Evolutionary conservation across 2,329 filamentous ascomycete species (phyloP), one percentile per base, ranked within the genome.

Genomic region (Penicillium concentricum): DNA sequence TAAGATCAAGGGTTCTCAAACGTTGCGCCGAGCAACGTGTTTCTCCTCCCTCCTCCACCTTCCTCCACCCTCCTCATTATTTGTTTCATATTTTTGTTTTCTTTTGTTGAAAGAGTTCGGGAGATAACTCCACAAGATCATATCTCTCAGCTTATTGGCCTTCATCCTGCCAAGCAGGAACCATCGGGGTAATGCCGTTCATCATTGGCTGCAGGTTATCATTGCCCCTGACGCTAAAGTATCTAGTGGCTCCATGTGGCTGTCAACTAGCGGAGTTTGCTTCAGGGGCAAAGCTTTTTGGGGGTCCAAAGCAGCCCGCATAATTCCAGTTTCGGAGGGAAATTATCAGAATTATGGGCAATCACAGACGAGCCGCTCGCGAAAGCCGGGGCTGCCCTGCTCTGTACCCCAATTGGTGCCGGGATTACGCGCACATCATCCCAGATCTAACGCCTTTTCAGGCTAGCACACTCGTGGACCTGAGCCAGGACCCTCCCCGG

Each of bases 171-270:
- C 58, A 63, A 64, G 60, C 54, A 66, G 35, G 63, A 64, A 66
- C 63, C 57, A 46, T 57, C 57, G 63, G 60, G 60, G 58, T 55
- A 54, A 18, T 18, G 2, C 16, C 2, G n/a, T 10, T 15, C 18
- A 45, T 52, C 10, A 65, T 63, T 65, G 60, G 63, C 15, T n/a
- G 22, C 13, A 51, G 20, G 10, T 12, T 12, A 5, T 26, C 18
- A 24, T 20, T 59, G 46, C 61, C 62, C 64, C 64, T 65, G 62
- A 57, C 59, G 56, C 61, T 64, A 66, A 66, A 35, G 15, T 15
- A 9, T 30, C 45, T 58, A 55, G 56, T 26, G 45, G 56, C 26
- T 28, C 46, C 51, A 58, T 47, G 34, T 55, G 51, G 59, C 49
- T 48, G 34, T n/a, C 39, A 34, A 55, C 57, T 56, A 61, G 59